Evolutionary conservation across 2,329 filamentous ascomycete species (phyloP).

Genomic region (Penicillium italicum): DNA sequence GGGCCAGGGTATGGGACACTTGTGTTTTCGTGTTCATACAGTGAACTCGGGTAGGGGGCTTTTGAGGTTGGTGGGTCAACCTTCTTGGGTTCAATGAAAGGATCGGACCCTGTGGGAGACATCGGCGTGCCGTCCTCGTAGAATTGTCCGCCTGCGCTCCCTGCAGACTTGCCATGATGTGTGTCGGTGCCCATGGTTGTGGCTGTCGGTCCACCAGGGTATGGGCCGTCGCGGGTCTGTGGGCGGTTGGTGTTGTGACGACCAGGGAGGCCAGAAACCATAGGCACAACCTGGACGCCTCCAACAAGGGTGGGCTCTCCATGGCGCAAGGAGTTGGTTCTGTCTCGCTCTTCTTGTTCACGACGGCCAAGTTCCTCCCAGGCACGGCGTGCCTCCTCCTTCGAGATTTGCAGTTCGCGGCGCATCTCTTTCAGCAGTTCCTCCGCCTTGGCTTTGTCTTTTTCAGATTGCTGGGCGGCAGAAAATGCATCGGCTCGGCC

Average conservation of each 20-base stretch:
- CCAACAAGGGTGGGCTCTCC: slow-evolving; percentile 86
- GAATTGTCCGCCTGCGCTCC: slow-evolving; percentile 45
- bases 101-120: slow-evolving; percentile 59
- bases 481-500: slow-evolving; percentile 65
- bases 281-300: slow-evolving; percentile 91
- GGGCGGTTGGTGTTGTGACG: slow-evolving; percentile 47
- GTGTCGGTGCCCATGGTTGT: slow-evolving; percentile 31
- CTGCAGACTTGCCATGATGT: slow-evolving; percentile 16
- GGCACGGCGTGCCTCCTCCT: slow-evolving; percentile 88
- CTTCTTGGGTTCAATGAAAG: slow-evolving; percentile 53
- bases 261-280: slow-evolving; percentile 67
- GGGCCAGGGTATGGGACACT: slow-evolving; percentile 30
- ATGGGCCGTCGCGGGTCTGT: slow-evolving; percentile 46
- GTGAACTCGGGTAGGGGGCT: slow-evolving; percentile 29
- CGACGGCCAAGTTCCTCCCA: slow-evolving; percentile 95
- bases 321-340: slow-evolving; percentile 77
- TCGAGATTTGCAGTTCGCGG: slow-evolving; percentile 88
- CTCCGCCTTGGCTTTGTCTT: slow-evolving; percentile 66
- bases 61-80: slow-evolving; percentile 27
- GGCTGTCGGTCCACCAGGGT: slow-evolving; percentile 35
- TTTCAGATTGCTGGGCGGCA: slow-evolving; percentile 63
- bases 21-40: slow-evolving; percentile 40
- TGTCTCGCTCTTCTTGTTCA: slow-evolving; percentile 88
- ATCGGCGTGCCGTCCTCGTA: slow-evolving; percentile 47
- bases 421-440: slow-evolving; percentile 85